phyloP scores from a whole-genome alignment of 225 moss, liverwort and hornwort species.

The Straminergon stramineum region DNA sequence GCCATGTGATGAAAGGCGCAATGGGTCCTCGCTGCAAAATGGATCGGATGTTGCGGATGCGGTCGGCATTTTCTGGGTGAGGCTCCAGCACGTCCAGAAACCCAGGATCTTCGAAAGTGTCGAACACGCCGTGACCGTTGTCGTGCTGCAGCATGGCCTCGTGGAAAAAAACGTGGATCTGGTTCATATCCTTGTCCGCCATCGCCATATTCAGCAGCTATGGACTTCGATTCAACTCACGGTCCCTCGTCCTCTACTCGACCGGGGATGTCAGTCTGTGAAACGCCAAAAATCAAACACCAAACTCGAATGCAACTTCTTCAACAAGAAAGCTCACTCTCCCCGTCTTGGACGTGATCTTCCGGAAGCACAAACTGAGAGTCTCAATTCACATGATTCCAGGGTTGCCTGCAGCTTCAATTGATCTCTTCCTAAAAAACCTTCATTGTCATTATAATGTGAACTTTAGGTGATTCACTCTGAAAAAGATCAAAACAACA shows the following conservation, averaged over 20 bases:
- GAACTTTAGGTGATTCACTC: background rate
- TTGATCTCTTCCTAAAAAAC: background rate
- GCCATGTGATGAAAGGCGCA: constrained; percentile 55
- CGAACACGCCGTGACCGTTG: constrained; percentile 56
- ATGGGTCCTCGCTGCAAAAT: constrained; percentile 65
- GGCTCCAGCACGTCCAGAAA: constrained; percentile 61
- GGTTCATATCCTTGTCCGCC: constrained; percentile 23
- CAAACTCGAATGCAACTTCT: background rate
- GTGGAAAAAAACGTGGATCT: constrained; percentile 65
- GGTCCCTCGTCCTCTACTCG: background rate
- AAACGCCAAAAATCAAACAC: background rate
- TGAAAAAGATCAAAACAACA: background rate
- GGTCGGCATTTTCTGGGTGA: constrained; percentile 64
- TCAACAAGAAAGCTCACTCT: background rate
- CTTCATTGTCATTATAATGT: background rate
- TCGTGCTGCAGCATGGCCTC: constrained; percentile 61
- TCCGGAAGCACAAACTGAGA: background rate
- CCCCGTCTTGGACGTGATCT: background rate
- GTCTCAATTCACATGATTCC: background rate
- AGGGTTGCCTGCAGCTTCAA: background rate
- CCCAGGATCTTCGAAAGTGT: constrained; percentile 50
- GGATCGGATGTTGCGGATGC: constrained; percentile 67
- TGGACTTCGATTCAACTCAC: background rate
- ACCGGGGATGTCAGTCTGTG: background rate
- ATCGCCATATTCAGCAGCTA: background rate